Evolutionary conservation across 805 yeast genomes (phyloP).

Genomic region (Saccharomycopsis amapae): DNA sequence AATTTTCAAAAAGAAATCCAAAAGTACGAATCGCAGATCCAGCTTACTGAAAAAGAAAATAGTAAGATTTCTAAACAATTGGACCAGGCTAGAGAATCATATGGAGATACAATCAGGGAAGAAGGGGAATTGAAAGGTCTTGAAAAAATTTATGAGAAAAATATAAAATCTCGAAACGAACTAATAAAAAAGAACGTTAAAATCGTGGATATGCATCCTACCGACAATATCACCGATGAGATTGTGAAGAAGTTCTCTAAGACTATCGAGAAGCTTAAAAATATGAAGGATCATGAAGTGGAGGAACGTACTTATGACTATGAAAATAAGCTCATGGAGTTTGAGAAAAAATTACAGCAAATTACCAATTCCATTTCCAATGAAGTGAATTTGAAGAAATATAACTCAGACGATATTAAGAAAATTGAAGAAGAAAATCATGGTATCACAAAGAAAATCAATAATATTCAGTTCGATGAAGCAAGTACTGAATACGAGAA

Average conservation of each 20-base stretch:
- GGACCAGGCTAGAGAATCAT: slow-evolving; percentile 19
- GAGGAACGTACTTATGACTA: slow-evolving; percentile 1
- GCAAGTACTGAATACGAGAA: slow-evolving; percentile 42
- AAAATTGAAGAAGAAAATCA: slow-evolving; percentile 32
- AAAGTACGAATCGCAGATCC: slow-evolving; percentile 22
- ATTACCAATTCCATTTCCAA: slow-evolving; percentile 4
- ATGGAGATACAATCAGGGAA: slow-evolving; percentile 29
- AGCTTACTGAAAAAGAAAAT: not conserved
- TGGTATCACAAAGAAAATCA: slow-evolving; percentile 34
- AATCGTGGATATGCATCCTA: not conserved
- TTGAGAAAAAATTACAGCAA: slow-evolving; percentile 3
- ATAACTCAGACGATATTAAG: slow-evolving; percentile 35
- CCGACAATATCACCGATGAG: not conserved
- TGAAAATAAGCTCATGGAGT: not conserved
- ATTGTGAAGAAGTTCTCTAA: not conserved
- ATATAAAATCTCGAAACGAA: slow-evolving; percentile 16
- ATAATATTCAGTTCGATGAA: slow-evolving; percentile 28
- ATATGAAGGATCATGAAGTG: slow-evolving; percentile 20
- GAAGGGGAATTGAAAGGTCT: slow-evolving; percentile 38
- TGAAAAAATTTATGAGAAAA: slow-evolving; percentile 24
- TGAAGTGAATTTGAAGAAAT: slow-evolving; percentile 25
- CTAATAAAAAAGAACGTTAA: slow-evolving; percentile 2
- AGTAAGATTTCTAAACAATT: slow-evolving; percentile 13
- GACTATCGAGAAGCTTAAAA: slow-evolving; percentile 18
- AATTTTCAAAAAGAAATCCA: slow-evolving; percentile 26